Base-by-base conservation (phyloP, 2,329 filamentous ascomycete species). In the Lizonia empirigonia region DNA sequence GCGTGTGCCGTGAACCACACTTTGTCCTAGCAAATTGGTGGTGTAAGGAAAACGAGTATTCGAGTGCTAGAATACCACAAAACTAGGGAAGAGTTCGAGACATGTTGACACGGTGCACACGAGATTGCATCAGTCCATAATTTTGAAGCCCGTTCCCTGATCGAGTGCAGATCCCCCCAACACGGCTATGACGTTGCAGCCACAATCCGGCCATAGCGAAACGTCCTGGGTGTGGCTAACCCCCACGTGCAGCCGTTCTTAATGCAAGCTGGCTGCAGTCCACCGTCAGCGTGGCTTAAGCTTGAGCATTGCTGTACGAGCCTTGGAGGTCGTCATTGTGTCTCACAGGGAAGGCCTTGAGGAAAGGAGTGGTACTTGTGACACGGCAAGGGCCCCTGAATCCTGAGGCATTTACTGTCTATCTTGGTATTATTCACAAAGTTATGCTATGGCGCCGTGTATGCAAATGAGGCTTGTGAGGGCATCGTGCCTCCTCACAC, bases 61-160 rank as follows among this genome's bases (percentile, higher is more conserved):
- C 15, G 4, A 7, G 22, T 24, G 36, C 10, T 34, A 12, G 9
- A 34, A 29, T 41, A n/a, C 37, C 41, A 36, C 45, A 18, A 23
- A 46, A 15, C n/a, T 5, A 37, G 36, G 16, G 16, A 16, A 13
- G 20, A 22, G 9, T 19, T 33, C 26, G 36, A 23, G 26, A 40
- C 39, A 53, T 45, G 59, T 51, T 54, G 52, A 64, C 54, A 65
- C 60, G 60, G 40, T 58, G 53, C 40, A 41, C 45, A 23, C 44
- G 27, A 50, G 46, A 54, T 54, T 50, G 51, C 51, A 55, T 58
- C 53, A 53, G 45, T 50, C 44, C 56, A 59, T 62, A 60, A 64
- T 60, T 63, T 61, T 59, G 58, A 51, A 24, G 51, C 45, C 48
- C 47, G 49, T 50, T 66, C 60, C 65, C 60, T 61, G 59, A 61